Percentiles rank a stretch among this genome's conserved stretches.
phyloP scores from a whole-genome alignment of 176 grass and related monocot genomes.

The Hordeum marinum region DNA sequence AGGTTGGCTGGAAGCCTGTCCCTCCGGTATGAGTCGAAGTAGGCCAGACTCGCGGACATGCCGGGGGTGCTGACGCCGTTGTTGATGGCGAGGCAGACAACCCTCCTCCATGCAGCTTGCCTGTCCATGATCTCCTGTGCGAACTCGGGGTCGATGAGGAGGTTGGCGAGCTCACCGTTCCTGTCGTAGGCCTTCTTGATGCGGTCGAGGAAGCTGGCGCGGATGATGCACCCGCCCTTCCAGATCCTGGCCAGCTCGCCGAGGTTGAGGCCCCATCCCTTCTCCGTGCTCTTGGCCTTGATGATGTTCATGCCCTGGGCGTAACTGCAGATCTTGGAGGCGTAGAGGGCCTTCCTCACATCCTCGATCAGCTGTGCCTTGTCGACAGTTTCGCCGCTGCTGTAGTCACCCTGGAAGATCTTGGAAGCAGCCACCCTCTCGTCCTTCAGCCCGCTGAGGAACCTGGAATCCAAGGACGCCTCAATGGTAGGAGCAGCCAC shows the following conservation, averaged over 20 bases:
- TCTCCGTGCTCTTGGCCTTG: conserved; percentile 72
- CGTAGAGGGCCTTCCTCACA: conserved; percentile 63
- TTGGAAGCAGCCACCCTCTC: conserved; percentile 57
- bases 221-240: conserved; percentile 90
- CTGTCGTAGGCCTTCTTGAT: conserved; percentile 79
- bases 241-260: conserved; percentile 84
- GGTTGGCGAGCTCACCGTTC: conserved; percentile 58
- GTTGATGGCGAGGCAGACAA: conserved; percentile 68
- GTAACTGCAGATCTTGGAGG: conserved; percentile 83
- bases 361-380: conserved; percentile 80
- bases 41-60: conserved; percentile 68
- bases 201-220: conserved; percentile 77
- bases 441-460: conserved; percentile 70
- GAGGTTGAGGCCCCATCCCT: conserved; percentile 67
- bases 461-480: conserved; percentile 81
- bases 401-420: conserved; percentile 55
- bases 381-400: conserved; percentile 35
- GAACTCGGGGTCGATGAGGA: conserved; percentile 78
- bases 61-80: conserved; percentile 72
- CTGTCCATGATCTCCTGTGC: conserved; percentile 74
- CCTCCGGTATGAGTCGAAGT: conserved; percentile 77
- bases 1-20: conserved; percentile 66
- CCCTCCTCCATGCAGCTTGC: conserved; percentile 62
- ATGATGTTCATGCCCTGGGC: conserved; percentile 83
- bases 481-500: conserved; percentile 77